These are phyloP conservation scores for Larix kaempferi DNA, from an alignment of 75 land plant species.

Conservation along the genomic window DNA sequence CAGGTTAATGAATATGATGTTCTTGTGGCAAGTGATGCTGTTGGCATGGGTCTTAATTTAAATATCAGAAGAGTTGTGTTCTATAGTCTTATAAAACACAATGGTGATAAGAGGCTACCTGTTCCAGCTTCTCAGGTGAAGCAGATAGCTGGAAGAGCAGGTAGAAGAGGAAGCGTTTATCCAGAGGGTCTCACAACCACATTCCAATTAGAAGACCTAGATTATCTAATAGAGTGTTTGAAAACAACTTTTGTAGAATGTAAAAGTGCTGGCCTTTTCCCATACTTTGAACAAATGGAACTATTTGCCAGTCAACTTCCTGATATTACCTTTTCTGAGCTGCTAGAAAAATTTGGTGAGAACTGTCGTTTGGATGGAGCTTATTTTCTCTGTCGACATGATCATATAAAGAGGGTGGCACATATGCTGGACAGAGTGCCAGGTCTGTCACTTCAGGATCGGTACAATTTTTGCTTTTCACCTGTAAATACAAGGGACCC, in stretches of 20 bases:
- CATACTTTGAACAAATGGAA: constrained; percentile 90
- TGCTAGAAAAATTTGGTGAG: constrained; percentile 77
- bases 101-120: constrained; percentile 70
- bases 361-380: constrained; percentile 84
- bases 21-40: constrained; percentile 97
- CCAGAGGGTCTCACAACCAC: constrained; percentile 91
- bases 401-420: constrained; percentile 80
- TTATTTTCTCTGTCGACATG: constrained; percentile 79
- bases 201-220: constrained; percentile 57
- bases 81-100: constrained; percentile 71
- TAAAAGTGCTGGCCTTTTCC: constrained; percentile 83
- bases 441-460: constrained; percentile 78
- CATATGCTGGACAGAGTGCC: constrained; percentile 78
- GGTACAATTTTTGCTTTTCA: constrained; percentile 94
- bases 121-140: constrained; percentile 90
- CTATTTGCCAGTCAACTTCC: constrained; percentile 82
- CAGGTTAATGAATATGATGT: constrained; percentile 88
- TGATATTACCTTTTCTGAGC: constrained; percentile 55
- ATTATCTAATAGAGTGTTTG: constrained; percentile 79
- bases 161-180: constrained; percentile 81
- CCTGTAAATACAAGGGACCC: constrained; percentile 90
- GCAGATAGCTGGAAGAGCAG: constrained; percentile 98
- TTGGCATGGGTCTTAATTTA: constrained; percentile 98
- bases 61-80: constrained; percentile 90
- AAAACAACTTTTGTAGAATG: constrained; percentile 78